Evolutionary conservation across 805 yeast genomes (phyloP).

Genomic region (Schizosaccharomyces cryophilus): DNA sequence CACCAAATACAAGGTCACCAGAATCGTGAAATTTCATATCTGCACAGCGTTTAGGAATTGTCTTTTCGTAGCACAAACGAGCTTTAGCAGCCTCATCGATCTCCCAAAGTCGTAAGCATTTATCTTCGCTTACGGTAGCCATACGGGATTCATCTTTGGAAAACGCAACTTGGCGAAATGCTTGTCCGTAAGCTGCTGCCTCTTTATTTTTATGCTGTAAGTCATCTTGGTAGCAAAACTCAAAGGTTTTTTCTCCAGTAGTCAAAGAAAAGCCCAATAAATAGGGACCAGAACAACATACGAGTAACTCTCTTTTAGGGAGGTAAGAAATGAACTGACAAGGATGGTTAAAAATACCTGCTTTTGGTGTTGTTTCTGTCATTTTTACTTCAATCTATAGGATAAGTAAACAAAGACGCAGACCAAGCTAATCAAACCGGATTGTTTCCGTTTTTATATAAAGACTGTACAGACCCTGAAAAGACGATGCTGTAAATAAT

Average conservation of each 20-base stretch:
- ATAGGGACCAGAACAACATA: not conserved
- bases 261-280: not conserved
- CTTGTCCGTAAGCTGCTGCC: slow-evolving; percentile 1
- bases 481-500: too few species aligned
- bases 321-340: not conserved
- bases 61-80: not conserved
- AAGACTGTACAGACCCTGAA: too few species aligned
- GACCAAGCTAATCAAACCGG: not conserved
- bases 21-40: not conserved
- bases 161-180: not conserved
- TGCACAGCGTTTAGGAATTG: not conserved
- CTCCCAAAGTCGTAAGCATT: not conserved
- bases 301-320: not conserved
- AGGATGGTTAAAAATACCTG: not conserved
- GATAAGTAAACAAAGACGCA: not conserved
- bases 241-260: not conserved
- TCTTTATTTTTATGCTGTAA: not conserved
- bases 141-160: not conserved
- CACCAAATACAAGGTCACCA: slow-evolving; percentile 39
- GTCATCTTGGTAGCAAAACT: not conserved
- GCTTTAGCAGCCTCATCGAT: not conserved
- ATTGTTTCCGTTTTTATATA: too few species aligned
- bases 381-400: not conserved
- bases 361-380: not conserved
- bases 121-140: not conserved